phyloP scores from a whole-genome alignment of 495 filamentous ascomycete genomes.

The Talaromyces trachyspermus region DNA sequence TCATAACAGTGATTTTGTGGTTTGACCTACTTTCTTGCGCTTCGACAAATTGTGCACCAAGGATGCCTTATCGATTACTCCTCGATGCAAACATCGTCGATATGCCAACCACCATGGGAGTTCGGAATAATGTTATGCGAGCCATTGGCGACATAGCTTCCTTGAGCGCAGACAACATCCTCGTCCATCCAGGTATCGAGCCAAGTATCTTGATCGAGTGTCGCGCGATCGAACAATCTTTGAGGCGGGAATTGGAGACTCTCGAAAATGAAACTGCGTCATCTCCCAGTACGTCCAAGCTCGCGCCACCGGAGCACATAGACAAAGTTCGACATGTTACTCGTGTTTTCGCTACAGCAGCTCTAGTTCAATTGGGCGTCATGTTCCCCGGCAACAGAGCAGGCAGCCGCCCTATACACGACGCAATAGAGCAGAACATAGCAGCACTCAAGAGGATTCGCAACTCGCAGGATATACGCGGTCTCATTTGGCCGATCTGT shows the following conservation, averaged over 20 bases:
- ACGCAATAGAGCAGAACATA: neutral
- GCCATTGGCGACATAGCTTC: slow-evolving; percentile 4
- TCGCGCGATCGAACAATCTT: neutral
- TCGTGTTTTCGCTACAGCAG: neutral
- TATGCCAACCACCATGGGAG: slow-evolving; percentile 2
- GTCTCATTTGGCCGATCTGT: slow-evolving; percentile 1
- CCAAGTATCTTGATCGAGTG: neutral
- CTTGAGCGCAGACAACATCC: neutral
- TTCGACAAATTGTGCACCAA: neutral
- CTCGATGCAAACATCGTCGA: neutral
- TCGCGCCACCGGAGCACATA: too few species aligned
- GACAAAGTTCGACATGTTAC: neutral
- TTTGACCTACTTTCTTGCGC: slow-evolving; percentile 1
- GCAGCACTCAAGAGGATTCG: neutral
- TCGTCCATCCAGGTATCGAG: neutral
- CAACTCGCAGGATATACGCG: neutral
- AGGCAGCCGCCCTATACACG: neutral
- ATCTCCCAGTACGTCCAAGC: neutral
- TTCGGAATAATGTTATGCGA: neutral
- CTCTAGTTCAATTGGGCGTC: neutral
- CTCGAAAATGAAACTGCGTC: neutral
- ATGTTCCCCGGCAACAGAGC: neutral
- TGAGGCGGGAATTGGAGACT: neutral
- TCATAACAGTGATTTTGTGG: slow-evolving; percentile 1
- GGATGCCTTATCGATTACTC: neutral